Percentiles rank a stretch among this genome's conserved stretches.
phyloP scores from a whole-genome alignment of 192 early-diverging fungal species.

The Podila epicladia region DNA sequence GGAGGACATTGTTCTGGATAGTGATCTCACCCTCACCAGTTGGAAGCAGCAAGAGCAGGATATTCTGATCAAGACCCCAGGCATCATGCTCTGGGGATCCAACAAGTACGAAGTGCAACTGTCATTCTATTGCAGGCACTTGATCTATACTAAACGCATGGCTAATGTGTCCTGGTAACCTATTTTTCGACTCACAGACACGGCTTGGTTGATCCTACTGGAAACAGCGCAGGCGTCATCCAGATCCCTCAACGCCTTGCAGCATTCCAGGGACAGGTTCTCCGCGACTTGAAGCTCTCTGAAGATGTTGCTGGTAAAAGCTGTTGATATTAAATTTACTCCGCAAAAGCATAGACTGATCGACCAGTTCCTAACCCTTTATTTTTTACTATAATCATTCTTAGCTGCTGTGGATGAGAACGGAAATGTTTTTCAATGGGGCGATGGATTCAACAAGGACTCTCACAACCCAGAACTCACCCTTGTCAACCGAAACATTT shows the following conservation, averaged over 20 bases:
- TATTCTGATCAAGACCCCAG: slow-evolving; percentile 19
- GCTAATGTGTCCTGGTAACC: not conserved
- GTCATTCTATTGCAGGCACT: not conserved
- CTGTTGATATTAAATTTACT: not conserved
- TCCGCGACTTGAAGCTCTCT: slow-evolving; percentile 43
- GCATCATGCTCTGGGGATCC: slow-evolving; percentile 48
- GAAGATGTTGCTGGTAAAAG: slow-evolving; percentile 40
- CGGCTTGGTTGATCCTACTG: slow-evolving; percentile 34
- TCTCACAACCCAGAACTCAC: slow-evolving; percentile 44
- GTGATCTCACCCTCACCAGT: slow-evolving; percentile 38
- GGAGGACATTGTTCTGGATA: slow-evolving; percentile 34
- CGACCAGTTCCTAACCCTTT: not conserved
- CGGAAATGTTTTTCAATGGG: slow-evolving; percentile 57
- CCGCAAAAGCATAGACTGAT: too few relatives aligned
- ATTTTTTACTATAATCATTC: not conserved
- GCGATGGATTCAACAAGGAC: slow-evolving; percentile 28
- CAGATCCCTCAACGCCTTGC: slow-evolving; percentile 34
- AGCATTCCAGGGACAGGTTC: slow-evolving; percentile 25
- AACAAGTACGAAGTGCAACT: slow-evolving; percentile 24
- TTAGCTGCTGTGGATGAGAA: slow-evolving; percentile 51
- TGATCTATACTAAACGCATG: not conserved
- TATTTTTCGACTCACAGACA: not conserved
- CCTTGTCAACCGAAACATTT: slow-evolving; percentile 43
- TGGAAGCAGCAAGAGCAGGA: slow-evolving; percentile 50
- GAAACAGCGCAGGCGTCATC: slow-evolving; percentile 42